Conservation (phyloP, 768 basidiomycete species). For the Tricholomella constricta region DNA sequence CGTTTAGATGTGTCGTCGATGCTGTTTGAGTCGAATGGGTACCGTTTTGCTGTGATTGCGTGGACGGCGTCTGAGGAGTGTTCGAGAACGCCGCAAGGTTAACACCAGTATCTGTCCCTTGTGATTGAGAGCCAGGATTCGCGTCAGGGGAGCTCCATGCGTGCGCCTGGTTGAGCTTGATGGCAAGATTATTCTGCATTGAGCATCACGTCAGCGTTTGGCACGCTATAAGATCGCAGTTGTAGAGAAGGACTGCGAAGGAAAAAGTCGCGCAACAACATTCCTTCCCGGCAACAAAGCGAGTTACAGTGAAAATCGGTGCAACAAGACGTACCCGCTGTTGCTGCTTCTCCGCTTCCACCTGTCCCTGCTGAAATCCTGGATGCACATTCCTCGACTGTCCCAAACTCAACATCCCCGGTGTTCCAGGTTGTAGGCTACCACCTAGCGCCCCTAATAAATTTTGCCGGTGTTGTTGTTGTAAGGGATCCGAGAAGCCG, state of each 20-base stretch:
- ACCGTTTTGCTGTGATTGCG: constrained; percentile 46
- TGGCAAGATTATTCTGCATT: constrained; percentile 55
- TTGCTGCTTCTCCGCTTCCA: constrained; percentile 66
- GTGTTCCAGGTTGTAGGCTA: constrained; percentile 47
- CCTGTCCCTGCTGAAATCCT: constrained; percentile 58
- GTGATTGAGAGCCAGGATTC: constrained; percentile 43
- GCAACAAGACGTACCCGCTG: constrained; percentile 54
- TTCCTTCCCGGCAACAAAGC: constrained; percentile 1
- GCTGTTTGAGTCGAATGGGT: constrained; percentile 39
- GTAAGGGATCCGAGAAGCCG: constrained; percentile 51
- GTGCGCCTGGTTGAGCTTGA: constrained; percentile 64
- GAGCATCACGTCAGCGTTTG: constrained; percentile 18
- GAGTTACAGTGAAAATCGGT: constrained; percentile 5
- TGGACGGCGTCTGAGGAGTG: constrained; percentile 20
- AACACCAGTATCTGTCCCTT: constrained; percentile 16
- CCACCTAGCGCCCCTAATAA: constrained; percentile 54
- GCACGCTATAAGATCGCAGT: constrained; percentile 8
- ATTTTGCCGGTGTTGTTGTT: constrained; percentile 59
- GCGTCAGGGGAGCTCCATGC: constrained; percentile 66
- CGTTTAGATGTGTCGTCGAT: constrained; percentile 50
- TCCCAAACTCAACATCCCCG: constrained; percentile 67
- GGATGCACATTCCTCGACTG: constrained; percentile 50
- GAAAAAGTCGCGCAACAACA: constrained; percentile 12
- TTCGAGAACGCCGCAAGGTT: constrained; percentile 23
- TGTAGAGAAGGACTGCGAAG: constrained; percentile 5